Base-by-base conservation (phyloP, 768 basidiomycete genomes). In the Rhodotorula kratochvilovae region DNA sequence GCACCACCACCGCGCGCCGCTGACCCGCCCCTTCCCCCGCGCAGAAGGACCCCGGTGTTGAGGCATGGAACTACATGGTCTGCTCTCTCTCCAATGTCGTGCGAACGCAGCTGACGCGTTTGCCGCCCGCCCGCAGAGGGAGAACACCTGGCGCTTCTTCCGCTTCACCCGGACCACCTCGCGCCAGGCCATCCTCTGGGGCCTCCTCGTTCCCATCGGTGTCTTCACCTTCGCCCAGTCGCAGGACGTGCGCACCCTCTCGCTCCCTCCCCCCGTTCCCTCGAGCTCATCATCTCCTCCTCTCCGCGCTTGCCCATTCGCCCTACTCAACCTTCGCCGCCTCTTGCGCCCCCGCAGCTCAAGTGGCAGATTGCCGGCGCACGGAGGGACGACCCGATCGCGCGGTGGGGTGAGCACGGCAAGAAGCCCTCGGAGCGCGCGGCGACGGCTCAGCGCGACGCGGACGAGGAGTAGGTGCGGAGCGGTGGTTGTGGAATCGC, bases 81-180 rank as follows among this genome's bases (percentile, higher is more conserved):
- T 23, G 79, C 42, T 16, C 62, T 27, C 6, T 13, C 53, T 31
- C 3, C 23, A 21, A 21, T 59, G 39, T 7, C 29, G 31, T n/a
- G 13, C 27, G 19, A 17, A 3, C 42, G 25, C 21, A 36, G 57
- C 65, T 59, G 50, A 59, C 56, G 45, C 42, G 39, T 25, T n/a
- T n/a, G n/a, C n/a, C n/a, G 29, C 23, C 53, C 39, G 16, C 48
- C 2, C 48, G 13, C 58, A 81, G 81, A 64, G 80, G 66, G 80
- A 81, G 71, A 81, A 82, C 76, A 80, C 81, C 36, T 82, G 79
- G 76, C 76, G 79, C 51, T 76, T 67, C 43, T 82, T 82, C 78
- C 77, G 75, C 39, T 80, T 82, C 76, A 82, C 80, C 2, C 73
- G 69, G 23, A 64, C 70, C 33, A 78, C 79, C 43, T 76, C 80